These are phyloP conservation scores for Acacia concinna DNA, from an alignment of 331 rosid species.

Conservation along the genomic window DNA sequence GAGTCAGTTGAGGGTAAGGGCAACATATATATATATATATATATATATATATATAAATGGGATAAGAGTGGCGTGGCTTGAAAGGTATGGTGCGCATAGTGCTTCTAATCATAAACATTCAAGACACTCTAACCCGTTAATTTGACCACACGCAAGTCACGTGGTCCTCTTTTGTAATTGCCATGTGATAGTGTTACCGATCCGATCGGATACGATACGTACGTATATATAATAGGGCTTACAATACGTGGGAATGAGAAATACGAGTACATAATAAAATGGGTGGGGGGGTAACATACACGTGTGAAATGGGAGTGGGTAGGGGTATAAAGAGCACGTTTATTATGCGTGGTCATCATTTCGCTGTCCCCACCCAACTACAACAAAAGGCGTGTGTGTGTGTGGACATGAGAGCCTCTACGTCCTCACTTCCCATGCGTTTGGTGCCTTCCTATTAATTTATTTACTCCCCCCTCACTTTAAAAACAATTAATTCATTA, in stretches of 20 bases:
- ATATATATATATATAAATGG: too few relatives aligned
- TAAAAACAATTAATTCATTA: neutral
- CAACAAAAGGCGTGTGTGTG: neutral
- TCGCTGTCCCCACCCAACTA: neutral
- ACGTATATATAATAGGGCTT: too few relatives aligned
- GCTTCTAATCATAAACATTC: neutral
- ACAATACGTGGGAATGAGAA: neutral
- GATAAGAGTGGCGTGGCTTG: slow-evolving; percentile 45
- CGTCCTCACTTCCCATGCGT: neutral
- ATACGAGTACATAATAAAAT: too few relatives aligned
- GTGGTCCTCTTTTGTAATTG: slow-evolving; percentile 23
- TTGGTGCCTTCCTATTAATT: neutral
- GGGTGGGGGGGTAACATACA: slow-evolving; percentile 28
- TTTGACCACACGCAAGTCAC: slow-evolving; percentile 45
- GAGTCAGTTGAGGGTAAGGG: neutral
- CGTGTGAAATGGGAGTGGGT: slow-evolving; percentile 34
- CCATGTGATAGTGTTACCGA: too few relatives aligned
- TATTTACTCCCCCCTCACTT: neutral
- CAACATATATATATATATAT: too few relatives aligned
- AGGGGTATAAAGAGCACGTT: slow-evolving; percentile 42
- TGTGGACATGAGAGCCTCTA: neutral
- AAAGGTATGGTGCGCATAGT: slow-evolving; percentile 29
- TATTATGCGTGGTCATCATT: slow-evolving; percentile 28
- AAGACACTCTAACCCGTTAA: neutral
- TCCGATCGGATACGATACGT: too few relatives aligned